A percentile compares a stretch with the other conserved stretches of the same genome.
Evolutionary conservation across 1,284 basidiomycete species (phyloP).

Genomic region (Marasmius tenuissimus): DNA sequence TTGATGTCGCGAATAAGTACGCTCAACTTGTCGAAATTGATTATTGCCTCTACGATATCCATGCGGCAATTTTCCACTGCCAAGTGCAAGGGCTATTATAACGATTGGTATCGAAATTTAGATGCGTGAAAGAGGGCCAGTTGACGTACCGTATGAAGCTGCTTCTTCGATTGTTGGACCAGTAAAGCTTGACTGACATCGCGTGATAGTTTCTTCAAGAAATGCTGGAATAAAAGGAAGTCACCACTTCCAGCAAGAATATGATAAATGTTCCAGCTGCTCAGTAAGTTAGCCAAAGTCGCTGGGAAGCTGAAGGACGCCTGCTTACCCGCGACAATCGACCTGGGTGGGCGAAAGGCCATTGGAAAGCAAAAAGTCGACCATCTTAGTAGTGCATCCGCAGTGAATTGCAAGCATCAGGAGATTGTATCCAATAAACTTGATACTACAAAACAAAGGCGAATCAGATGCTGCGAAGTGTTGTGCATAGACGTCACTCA

Average conservation of each 20-base stretch:
- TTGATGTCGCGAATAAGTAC: conserved; percentile 39
- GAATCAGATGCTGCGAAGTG: neutral
- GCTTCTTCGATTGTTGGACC: conserved; percentile 41
- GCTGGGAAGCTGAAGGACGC: neutral
- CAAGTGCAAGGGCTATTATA: conserved; percentile 47
- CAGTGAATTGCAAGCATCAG: conserved; percentile 40
- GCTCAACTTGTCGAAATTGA: conserved; percentile 31
- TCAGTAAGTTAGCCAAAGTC: neutral
- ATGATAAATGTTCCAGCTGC: conserved; percentile 58
- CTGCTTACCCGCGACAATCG: conserved; percentile 43
- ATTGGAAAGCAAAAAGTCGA: conserved; percentile 51
- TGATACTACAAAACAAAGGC: conserved; percentile 32
- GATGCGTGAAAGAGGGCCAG: neutral
- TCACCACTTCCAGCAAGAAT: conserved; percentile 33
- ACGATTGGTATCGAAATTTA: neutral
- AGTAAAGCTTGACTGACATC: conserved; percentile 44
- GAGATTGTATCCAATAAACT: conserved; percentile 44
- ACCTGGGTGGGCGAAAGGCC: conserved; percentile 43
- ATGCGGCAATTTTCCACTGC: conserved; percentile 36
- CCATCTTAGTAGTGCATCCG: conserved; percentile 28
- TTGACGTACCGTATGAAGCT: conserved; percentile 44
- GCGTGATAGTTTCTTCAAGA: conserved; percentile 47
- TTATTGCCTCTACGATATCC: conserved; percentile 32
- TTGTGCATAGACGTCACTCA: conserved; percentile 21
- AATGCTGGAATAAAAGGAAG: conserved; percentile 36